These are phyloP conservation scores for Panus rudis DNA, from an alignment of 768 basidiomycete species.

Conservation along the genomic window DNA sequence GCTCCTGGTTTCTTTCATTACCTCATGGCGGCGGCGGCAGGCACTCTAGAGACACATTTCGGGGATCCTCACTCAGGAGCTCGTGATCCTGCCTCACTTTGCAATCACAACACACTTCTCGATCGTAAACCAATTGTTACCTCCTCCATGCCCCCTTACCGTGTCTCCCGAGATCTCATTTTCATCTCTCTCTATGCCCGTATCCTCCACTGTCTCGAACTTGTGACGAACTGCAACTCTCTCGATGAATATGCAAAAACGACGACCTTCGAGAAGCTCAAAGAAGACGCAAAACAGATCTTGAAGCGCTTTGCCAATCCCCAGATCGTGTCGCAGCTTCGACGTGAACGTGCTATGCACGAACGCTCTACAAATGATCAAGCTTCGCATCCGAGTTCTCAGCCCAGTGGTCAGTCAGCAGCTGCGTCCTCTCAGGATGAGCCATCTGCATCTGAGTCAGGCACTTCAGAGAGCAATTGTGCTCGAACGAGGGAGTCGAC, in stretches of 20 bases:
- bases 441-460: too few species aligned
- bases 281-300: slow-evolving; percentile 16
- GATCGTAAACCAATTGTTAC: slow-evolving; percentile 29
- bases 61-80: slow-evolving; percentile 22
- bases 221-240: slow-evolving; percentile 16
- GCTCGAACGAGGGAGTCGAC: too few species aligned
- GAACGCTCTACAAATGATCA: too few species aligned
- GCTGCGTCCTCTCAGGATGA: too few species aligned
- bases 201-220: slow-evolving; percentile 26
- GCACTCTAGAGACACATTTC: slow-evolving; percentile 25
- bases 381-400: too few species aligned
- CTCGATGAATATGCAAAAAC: slow-evolving; percentile 15
- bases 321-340: slow-evolving; percentile 14
- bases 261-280: slow-evolving; percentile 15
- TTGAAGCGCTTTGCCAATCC: slow-evolving; percentile 15
- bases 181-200: slow-evolving; percentile 29
- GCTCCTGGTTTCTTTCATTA: slow-evolving; percentile 32
- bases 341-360: too few species aligned
- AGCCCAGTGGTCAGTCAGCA: too few species aligned
- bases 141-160: slow-evolving; percentile 27
- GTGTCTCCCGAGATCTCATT: slow-evolving; percentile 28
- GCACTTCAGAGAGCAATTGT: too few species aligned
- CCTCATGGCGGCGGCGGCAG: slow-evolving; percentile 28
- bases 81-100: slow-evolving; percentile 27
- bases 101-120: slow-evolving; percentile 29